phyloP scores from a whole-genome alignment of 2,329 filamentous ascomycete genomes.

The Magnaporthales sp. region DNA sequence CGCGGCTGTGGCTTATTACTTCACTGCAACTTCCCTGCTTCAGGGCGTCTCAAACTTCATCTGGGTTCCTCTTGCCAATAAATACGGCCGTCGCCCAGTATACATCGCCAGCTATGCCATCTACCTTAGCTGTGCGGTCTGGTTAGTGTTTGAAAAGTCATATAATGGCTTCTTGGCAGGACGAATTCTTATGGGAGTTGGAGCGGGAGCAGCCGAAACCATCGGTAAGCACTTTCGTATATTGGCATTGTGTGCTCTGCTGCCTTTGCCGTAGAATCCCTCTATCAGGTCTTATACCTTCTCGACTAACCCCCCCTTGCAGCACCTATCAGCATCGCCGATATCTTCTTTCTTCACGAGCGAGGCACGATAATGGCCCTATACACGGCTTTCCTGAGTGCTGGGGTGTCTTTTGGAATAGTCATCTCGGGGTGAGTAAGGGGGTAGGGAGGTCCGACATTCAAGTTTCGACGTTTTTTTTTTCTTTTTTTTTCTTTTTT shows the following conservation, averaged over 20 bases:
- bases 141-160: constrained; percentile 31
- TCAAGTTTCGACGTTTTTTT: constrained; percentile 27
- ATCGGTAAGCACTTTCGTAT: constrained; percentile 20
- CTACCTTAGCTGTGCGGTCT: constrained; percentile 31
- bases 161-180: constrained; percentile 34
- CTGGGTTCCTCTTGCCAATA: constrained; percentile 36
- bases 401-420: constrained; percentile 26
- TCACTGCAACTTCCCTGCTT: constrained; percentile 39
- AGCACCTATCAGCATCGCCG: constrained; percentile 23
- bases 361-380: constrained; percentile 29
- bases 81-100: constrained; percentile 33
- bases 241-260: not conserved
- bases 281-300: not conserved
- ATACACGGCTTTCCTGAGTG: constrained; percentile 18
- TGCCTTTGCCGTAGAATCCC: not conserved
- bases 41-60: constrained; percentile 38
- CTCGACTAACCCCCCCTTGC: constrained; percentile 14
- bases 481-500: constrained; percentile 13
- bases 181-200: constrained; percentile 43
- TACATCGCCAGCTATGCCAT: constrained; percentile 34
- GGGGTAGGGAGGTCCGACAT: too few species aligned
- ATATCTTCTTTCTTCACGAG: constrained; percentile 17
- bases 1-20: constrained; percentile 40
- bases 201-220: constrained; percentile 42
- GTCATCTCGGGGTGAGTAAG: constrained; percentile 21